Base-by-base conservation (phyloP, 148 eudicot species). In the Fallopia convolvulus region DNA sequence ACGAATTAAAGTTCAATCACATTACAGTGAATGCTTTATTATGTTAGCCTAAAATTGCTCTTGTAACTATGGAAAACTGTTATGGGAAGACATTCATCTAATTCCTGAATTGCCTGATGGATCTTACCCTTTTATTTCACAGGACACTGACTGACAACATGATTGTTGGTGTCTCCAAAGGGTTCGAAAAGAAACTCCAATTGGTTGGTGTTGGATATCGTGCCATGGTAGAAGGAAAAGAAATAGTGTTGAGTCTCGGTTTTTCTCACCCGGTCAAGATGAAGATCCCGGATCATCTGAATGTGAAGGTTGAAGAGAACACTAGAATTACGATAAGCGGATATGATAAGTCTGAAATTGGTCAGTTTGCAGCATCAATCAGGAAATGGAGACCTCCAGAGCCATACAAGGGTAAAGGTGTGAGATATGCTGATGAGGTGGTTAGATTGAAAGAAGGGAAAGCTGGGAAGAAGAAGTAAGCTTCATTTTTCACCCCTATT, bases 311-410 rank as follows among this genome's bases (percentile, higher is more conserved):
- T 8, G 97, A 94, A 86, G 98, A 94, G 17, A 92, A 83, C 86
- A 90, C 92, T 23, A 82, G 85, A 82, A 86, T 94, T 32, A 81
- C 75, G 0, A 91, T 94, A 15, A 89, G 91, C 21, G 98, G 98
- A 18, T 88, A 86, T 63, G 93, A 94, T 63, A 94, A 94, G 77
- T 87, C 92, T 56, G 86, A 70, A 41, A 84, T 94, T 39, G 98
- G 98, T 66, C 96, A 92, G 79, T 92, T 92, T 77, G 98, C 98
- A 18, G 98, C 98, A 30, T 74, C 93, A 10, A 86, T 94, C 77
- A 87, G 97, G 83, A 90, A 87, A 79, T 94, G 97, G 97, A 87
- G 98, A 79, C 95, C 97, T 36, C 98, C 98, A 20, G 98, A 94
- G 82, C 97, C 98, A 23, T 94, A 94, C 90, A 94, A 94, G 81